Conservation (phyloP, 208 protist genomes). For the Acanthamoeba triangularis region DNA sequence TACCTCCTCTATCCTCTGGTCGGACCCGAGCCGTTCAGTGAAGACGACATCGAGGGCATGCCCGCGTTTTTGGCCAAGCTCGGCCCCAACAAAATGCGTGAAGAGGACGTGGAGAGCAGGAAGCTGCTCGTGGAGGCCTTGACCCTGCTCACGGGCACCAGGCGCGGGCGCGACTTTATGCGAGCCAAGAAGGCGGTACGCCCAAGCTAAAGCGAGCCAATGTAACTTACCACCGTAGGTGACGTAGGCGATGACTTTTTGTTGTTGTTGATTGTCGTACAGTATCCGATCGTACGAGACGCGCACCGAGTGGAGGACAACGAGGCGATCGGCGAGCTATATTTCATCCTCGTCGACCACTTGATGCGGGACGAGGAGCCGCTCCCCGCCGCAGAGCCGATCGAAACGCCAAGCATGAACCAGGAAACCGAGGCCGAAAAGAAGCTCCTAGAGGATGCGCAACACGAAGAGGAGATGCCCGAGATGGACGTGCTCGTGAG, state of each 20-base stretch:
- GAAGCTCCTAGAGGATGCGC: not conserved
- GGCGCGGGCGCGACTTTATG: slow-evolving; percentile 25
- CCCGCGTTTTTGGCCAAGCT: slow-evolving; percentile 28
- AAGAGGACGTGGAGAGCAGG: slow-evolving; percentile 40
- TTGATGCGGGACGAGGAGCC: slow-evolving; percentile 64
- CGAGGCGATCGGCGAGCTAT: slow-evolving; percentile 2
- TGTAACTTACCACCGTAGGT: not conserved
- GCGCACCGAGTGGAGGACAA: slow-evolving; percentile 34
- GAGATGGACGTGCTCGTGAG: slow-evolving; percentile 36
- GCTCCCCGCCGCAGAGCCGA: not conserved
- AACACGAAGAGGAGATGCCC: slow-evolving; percentile 7
- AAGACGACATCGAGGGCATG: slow-evolving; percentile 66
- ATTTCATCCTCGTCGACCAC: slow-evolving; percentile 33
- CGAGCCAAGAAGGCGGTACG: slow-evolving; percentile 65
- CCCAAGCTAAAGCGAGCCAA: not conserved
- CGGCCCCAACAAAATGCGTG: slow-evolving; percentile 13
- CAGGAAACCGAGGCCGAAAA: not conserved
- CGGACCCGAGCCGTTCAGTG: slow-evolving; percentile 52
- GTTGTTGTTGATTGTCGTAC: too few relatives aligned
- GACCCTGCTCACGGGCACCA: slow-evolving; percentile 23
- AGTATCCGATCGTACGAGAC: slow-evolving; percentile 50
- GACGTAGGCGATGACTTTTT: too few relatives aligned
- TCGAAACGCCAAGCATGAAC: slow-evolving; percentile 18
- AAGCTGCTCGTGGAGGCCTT: slow-evolving; percentile 52
- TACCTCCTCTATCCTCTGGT: slow-evolving; percentile 52